These are phyloP conservation scores for Colletotrichum sp. DNA, from an alignment of 2,329 filamentous ascomycete genomes.

Conservation along the genomic window DNA sequence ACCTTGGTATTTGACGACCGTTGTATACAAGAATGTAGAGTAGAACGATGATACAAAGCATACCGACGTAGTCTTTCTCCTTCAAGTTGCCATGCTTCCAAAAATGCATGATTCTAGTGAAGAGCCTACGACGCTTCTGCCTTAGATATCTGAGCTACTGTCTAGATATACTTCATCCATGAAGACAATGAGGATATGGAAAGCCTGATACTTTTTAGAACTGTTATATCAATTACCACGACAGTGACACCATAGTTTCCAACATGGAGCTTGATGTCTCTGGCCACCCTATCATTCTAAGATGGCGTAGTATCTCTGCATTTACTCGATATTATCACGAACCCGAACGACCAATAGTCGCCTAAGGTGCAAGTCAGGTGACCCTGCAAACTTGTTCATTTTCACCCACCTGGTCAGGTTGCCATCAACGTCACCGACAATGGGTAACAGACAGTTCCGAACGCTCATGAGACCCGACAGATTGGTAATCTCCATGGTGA, in stretches of 20 bases:
- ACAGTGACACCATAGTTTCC: not conserved
- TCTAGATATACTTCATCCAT: no score
- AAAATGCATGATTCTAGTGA: no score
- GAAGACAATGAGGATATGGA: no score
- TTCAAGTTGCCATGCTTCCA: no score
- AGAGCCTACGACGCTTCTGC: no score
- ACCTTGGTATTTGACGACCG: not conserved
- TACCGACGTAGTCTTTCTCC: no score
- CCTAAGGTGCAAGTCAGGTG: not conserved
- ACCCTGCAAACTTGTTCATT: not conserved
- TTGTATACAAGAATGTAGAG: not conserved
- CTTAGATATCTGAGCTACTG: no score
- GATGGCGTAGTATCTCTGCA: not conserved
- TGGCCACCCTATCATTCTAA: not conserved
- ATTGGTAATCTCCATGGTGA: not conserved
- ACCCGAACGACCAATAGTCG: not conserved
- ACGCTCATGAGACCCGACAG: not conserved
- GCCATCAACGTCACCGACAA: not conserved
- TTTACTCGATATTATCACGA: not conserved
- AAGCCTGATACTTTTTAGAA: no score
- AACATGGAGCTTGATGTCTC: not conserved
- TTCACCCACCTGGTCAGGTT: not conserved
- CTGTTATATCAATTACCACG: no score
- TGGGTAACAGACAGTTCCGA: not conserved
- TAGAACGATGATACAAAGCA: not conserved